Evolutionary conservation across 139 green algal genomes (phyloP).

Genomic region (Tetradesmus obliquus): DNA sequence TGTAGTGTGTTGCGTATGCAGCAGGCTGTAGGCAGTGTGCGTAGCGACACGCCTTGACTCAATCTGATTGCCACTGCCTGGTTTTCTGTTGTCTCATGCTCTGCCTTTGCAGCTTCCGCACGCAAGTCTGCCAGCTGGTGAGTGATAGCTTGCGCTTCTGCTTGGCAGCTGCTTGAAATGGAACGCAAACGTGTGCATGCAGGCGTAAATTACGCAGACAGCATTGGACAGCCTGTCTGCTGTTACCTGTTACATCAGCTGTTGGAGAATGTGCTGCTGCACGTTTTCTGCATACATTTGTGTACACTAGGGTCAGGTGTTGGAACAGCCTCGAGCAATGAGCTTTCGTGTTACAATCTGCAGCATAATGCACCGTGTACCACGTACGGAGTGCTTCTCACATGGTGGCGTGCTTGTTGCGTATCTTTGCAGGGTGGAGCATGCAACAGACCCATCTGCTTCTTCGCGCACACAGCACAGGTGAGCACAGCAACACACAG

Average conservation of each 20-base stretch:
- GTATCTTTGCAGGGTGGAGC: not conserved
- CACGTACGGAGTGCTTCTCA: not conserved
- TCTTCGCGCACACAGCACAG: constrained; percentile 34
- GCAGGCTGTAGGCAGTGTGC: not conserved
- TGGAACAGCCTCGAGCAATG: too few relatives aligned
- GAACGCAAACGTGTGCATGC: too few relatives aligned
- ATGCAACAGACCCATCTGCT: constrained; percentile 32
- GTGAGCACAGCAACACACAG: not conserved
- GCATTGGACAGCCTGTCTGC: too few relatives aligned
- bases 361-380: too few relatives aligned
- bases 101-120: not conserved
- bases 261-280: too few relatives aligned
- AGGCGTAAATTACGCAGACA: too few relatives aligned
- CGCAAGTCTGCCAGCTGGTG: constrained; percentile 12
- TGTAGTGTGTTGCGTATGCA: not conserved
- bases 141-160: not conserved
- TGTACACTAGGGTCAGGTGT: too few relatives aligned
- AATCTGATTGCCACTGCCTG: not conserved
- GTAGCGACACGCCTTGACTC: not conserved
- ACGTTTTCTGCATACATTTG: too few relatives aligned
- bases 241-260: too few relatives aligned
- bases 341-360: too few relatives aligned
- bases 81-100: not conserved
- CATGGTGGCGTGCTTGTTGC: not conserved
- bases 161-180: too few relatives aligned